Evolutionary conservation across 768 basidiomycete species (phyloP).

Genomic region (Lactarius trivialis): DNA sequence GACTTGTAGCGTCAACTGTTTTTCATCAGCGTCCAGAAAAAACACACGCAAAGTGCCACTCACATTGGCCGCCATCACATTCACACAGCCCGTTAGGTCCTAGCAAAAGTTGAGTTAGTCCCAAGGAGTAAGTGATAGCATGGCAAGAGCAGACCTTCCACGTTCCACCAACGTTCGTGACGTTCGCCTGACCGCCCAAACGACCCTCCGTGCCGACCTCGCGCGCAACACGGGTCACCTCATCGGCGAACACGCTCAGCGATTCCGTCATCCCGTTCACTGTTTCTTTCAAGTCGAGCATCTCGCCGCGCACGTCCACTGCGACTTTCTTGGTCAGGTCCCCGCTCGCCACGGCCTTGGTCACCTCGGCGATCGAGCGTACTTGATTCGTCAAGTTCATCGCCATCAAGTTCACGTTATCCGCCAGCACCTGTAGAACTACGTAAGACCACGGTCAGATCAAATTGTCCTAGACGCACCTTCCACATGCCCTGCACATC

Average conservation of each 20-base stretch:
- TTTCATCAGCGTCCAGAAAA: neutral
- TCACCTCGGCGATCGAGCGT: slow-evolving; percentile 87
- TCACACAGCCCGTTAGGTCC: slow-evolving; percentile 92
- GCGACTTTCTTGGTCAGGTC: slow-evolving; percentile 92
- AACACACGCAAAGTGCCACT: slow-evolving; percentile 27
- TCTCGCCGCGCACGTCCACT: slow-evolving; percentile 89
- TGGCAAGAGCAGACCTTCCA: slow-evolving; percentile 63
- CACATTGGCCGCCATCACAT: slow-evolving; percentile 91
- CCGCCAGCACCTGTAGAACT: slow-evolving; percentile 46
- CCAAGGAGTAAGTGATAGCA: neutral
- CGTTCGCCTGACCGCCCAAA: slow-evolving; percentile 90
- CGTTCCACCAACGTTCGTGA: slow-evolving; percentile 90
- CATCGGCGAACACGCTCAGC: slow-evolving; percentile 78
- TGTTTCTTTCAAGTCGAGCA: slow-evolving; percentile 82
- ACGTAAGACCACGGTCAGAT: neutral
- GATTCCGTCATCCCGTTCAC: slow-evolving; percentile 95
- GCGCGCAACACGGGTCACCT: slow-evolving; percentile 80
- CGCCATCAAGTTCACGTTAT: slow-evolving; percentile 86
- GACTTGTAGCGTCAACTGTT: slow-evolving; percentile 84
- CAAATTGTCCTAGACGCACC: slow-evolving; percentile 35
- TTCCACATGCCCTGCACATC: slow-evolving; percentile 96
- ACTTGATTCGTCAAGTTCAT: slow-evolving; percentile 90
- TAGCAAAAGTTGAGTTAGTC: slow-evolving; percentile 22
- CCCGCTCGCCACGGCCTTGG: slow-evolving; percentile 90
- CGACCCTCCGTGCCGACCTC: slow-evolving; percentile 97